Conservation (phyloP, 805 yeast genomes). For the Metschnikowia chrysomelidarum region DNA sequence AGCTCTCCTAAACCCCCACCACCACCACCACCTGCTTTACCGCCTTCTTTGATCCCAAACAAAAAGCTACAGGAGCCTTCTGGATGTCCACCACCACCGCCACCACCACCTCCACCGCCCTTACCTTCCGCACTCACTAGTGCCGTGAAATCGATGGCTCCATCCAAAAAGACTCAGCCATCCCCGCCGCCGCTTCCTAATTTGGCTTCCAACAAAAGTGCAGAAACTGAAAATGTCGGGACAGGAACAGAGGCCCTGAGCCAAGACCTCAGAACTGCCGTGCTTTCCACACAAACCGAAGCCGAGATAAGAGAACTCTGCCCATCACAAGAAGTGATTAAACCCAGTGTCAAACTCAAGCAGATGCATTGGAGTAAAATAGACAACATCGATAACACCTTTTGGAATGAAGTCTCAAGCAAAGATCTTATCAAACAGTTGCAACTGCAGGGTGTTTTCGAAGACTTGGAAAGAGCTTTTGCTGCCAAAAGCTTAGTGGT, state of each 20-base stretch:
- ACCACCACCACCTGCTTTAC: slow-evolving; percentile 10
- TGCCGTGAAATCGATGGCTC: too few relatives aligned
- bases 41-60: neutral
- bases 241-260: too few relatives aligned
- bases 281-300: too few relatives aligned
- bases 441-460: slow-evolving; percentile 72
- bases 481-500: slow-evolving; percentile 67
- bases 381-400: slow-evolving; percentile 78
- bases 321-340: slow-evolving; percentile 12
- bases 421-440: slow-evolving; percentile 60
- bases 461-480: slow-evolving; percentile 81
- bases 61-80: neutral
- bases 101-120: slow-evolving; percentile 9
- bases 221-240: neutral
- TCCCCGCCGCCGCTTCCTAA: too few relatives aligned
- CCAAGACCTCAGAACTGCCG: too few relatives aligned
- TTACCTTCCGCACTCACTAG: slow-evolving; percentile 3
- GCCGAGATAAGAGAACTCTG: too few relatives aligned
- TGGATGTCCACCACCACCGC: neutral
- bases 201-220: too few relatives aligned
- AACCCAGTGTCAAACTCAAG: slow-evolving; percentile 77
- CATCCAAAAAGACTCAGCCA: too few relatives aligned
- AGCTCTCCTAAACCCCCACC: slow-evolving; percentile 1
- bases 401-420: slow-evolving; percentile 74
- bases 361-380: slow-evolving; percentile 97